Base-by-base conservation (phyloP, 2,329 filamentous ascomycete genomes). In the Aspergillus thermomutatus region DNA sequence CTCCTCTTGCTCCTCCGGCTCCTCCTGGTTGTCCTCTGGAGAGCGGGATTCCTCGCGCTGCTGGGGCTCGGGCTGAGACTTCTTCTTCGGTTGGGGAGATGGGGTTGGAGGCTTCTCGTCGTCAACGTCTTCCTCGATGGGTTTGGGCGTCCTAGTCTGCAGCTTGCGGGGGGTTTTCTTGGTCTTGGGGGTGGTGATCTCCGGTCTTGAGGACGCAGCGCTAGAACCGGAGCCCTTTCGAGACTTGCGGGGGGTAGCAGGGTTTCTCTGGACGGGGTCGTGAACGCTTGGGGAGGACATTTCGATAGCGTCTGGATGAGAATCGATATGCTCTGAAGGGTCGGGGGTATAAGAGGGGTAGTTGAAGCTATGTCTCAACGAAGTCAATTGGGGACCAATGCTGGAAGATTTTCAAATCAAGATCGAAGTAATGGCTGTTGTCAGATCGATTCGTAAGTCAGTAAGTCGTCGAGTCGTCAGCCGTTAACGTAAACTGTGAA, bases 141-240 rank as follows among this genome's bases (percentile, higher is more conserved):
- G 61, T 37, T 66, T 49, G 21, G 64, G 63, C 8, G 57, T 58
- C 50, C 64, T 67, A 10, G 63, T 56, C 7, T 64, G 61, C 49
- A 68, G 64, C 50, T 69, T 68, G 46, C 55, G 64, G 4, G 61
- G 53, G 3, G 64, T 62, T n/a, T 66, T 62, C 54, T 67, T 68
- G 11, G 47, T 5, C 54, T 66, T 60, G 25, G 60, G 54, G 23
- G 34, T 57, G 10, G 53, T 54, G 26, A 55, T 21, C 11, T 53
- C 41, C 8, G 41, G 41, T 11, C 54, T 52, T 54, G 57, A 60
- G 6, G 60, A 61, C n/a, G 57, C 59, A 14, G 52, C 55, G 40
- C 65, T 67, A 21, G 65, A 67, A 17, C 60, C 63, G 5, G 66
- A 67, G 28, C 37, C 58, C 41, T 23, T 45, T n/a, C 41, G 41